phyloP scores from a whole-genome alignment of 1,139 yeast species.

The Zygoascus meyerae region DNA sequence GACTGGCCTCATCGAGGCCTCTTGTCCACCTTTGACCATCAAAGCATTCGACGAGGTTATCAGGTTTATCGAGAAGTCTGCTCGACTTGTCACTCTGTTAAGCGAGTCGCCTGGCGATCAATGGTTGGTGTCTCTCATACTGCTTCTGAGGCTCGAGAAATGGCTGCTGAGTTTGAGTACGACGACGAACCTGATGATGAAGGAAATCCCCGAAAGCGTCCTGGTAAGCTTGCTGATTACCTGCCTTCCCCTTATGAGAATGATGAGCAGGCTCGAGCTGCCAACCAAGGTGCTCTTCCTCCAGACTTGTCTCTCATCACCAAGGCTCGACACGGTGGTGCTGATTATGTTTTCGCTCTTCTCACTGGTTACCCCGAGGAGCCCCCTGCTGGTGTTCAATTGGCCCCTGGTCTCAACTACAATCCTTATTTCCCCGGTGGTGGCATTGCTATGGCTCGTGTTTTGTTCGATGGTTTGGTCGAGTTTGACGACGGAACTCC shows the following conservation, averaged over 20 bases:
- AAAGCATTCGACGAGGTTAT: constrained; percentile 97
- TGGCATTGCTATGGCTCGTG: constrained; percentile 98
- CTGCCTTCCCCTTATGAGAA: constrained; percentile 94
- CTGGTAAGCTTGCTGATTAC: constrained; percentile 95
- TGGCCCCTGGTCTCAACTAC: constrained; percentile 93
- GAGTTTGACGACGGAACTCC: constrained; percentile 99
- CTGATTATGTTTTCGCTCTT: constrained; percentile 89
- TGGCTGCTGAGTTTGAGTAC: constrained; percentile 96
- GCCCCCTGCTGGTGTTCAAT: constrained; percentile 92
- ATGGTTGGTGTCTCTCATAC: constrained; percentile 96
- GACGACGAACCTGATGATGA: constrained; percentile 99
- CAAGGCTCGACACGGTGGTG: constrained; percentile 98
- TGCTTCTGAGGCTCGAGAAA: constrained; percentile 79
- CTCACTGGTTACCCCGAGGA: constrained; percentile 99
- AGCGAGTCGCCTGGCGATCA: constrained; percentile 98
- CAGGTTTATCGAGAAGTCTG: constrained; percentile 98
- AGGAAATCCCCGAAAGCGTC: constrained; percentile 97
- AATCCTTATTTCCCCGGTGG: constrained; percentile 99
- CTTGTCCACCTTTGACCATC: constrained; percentile 91
- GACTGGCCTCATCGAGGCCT: constrained; percentile 91
- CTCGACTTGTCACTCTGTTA: constrained; percentile 97
- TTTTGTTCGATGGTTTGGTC: constrained; percentile 90
- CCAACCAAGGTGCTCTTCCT: constrained; percentile 98
- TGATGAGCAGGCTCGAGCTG: constrained; percentile 99
- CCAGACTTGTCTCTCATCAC: constrained; percentile 96